These are phyloP conservation scores for Helicostylum pulchrum DNA, from an alignment of 192 early-diverging fungal genomes.

Conservation along the genomic window DNA sequence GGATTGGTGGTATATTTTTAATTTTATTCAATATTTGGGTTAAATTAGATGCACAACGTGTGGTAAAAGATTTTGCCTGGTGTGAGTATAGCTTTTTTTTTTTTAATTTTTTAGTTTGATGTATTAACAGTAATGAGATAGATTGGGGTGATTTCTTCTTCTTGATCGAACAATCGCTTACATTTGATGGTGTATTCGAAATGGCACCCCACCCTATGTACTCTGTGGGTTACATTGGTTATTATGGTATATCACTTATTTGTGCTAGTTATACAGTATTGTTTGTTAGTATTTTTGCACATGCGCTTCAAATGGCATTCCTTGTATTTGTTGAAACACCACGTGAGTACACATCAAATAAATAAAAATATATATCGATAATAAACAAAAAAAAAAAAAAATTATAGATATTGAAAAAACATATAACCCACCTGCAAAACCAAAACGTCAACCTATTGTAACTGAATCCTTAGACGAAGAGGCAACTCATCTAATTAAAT, in stretches of 20 bases:
- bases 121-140: slow-evolving; percentile 21
- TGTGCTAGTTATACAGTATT: slow-evolving; percentile 88
- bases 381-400: no score
- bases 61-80: slow-evolving; percentile 96
- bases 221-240: slow-evolving; percentile 94
- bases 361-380: no score
- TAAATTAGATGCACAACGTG: slow-evolving; percentile 89
- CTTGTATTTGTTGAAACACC: slow-evolving; percentile 90
- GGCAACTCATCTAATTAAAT: slow-evolving; percentile 12
- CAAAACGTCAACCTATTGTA: slow-evolving; percentile 10
- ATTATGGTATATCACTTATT: slow-evolving; percentile 92
- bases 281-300: slow-evolving; percentile 82
- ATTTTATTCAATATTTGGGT: slow-evolving; percentile 94
- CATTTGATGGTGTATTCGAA: slow-evolving; percentile 92
- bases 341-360: slow-evolving; percentile 49
- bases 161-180: slow-evolving; percentile 79
- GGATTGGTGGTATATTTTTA: slow-evolving; percentile 72
- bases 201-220: slow-evolving; percentile 99
- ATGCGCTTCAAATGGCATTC: slow-evolving; percentile 86
- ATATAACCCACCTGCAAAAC: slow-evolving; percentile 44
- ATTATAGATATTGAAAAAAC: slow-evolving; percentile 56
- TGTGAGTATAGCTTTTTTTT: no score
- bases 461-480: slow-evolving; percentile 2
- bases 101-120: no score
- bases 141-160: slow-evolving; percentile 99